phyloP scores from a whole-genome alignment of 1,139 yeast species.

The Kodamaea fungicola region DNA sequence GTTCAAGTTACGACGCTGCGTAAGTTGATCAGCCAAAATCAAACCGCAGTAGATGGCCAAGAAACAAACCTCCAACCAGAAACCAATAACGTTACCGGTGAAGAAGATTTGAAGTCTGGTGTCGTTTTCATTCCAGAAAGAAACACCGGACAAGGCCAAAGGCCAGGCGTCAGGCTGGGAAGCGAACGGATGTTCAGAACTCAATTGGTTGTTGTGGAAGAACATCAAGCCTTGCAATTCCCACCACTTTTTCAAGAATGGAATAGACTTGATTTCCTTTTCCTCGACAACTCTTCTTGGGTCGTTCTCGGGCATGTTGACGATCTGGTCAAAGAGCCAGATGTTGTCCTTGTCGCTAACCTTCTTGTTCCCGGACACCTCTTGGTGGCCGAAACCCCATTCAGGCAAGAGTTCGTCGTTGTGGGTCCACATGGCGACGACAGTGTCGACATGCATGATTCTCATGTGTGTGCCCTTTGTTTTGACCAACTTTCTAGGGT shows the following conservation, averaged over 20 bases:
- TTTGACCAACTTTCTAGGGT: slow-evolving; percentile 50
- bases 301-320: slow-evolving; percentile 53
- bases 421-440: slow-evolving; percentile 95
- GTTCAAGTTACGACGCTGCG: slow-evolving; percentile 66
- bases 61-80: slow-evolving; percentile 80
- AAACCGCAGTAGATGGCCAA: slow-evolving; percentile 64
- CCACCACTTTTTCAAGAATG: slow-evolving; percentile 83
- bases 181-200: slow-evolving; percentile 93
- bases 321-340: slow-evolving; percentile 78
- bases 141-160: slow-evolving; percentile 83
- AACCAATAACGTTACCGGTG: slow-evolving; percentile 85
- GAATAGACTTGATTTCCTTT: slow-evolving; percentile 53
- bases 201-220: slow-evolving; percentile 81
- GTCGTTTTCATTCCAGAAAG: slow-evolving; percentile 86
- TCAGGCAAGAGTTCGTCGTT: slow-evolving; percentile 79
- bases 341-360: slow-evolving; percentile 60
- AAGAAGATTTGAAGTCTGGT: slow-evolving; percentile 75
- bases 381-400: slow-evolving; percentile 92
- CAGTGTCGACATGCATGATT: slow-evolving; percentile 77
- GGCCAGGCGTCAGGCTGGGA: slow-evolving; percentile 96
- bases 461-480: slow-evolving; percentile 69
- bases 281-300: slow-evolving; percentile 58
- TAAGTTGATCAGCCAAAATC: slow-evolving; percentile 67
- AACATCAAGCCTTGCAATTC: slow-evolving; percentile 90
- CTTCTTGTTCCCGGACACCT: slow-evolving; percentile 92